These are phyloP conservation scores for Allomyces macrogynus DNA, from an alignment of 192 early-diverging fungal genomes.

Conservation along the genomic window DNA sequence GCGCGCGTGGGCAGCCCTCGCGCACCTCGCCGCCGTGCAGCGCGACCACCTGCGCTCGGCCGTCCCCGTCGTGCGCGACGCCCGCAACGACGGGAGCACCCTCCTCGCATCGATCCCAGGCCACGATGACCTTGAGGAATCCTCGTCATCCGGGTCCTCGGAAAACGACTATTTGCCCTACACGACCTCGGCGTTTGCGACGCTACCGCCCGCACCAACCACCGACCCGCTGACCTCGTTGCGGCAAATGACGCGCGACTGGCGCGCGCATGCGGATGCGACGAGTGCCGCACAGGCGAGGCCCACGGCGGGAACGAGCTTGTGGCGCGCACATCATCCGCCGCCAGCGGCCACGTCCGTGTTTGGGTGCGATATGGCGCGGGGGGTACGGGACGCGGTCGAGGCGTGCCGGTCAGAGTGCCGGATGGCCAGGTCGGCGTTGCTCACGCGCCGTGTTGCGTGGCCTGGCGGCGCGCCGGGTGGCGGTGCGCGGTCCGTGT, in stretches of 20 bases:
- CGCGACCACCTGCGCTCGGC: not conserved
- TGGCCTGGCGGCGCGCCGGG: too few relatives aligned
- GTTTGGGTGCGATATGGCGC: not conserved
- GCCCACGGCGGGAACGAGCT: not conserved
- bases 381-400: not conserved
- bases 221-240: not conserved
- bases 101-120: not conserved
- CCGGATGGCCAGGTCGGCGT: not conserved
- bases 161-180: not conserved
- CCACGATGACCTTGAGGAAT: not conserved
- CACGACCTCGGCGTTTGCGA: not conserved
- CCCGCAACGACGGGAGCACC: not conserved
- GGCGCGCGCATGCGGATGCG: not conserved
- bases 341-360: not conserved
- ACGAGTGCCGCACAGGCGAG: not conserved
- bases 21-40: not conserved
- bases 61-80: not conserved
- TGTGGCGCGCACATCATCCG: not conserved
- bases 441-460: not conserved
- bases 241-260: not conserved
- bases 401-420: not conserved
- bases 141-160: not conserved
- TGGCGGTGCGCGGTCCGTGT: too few relatives aligned
- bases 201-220: not conserved
- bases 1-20: not conserved